Evolutionary conservation across 768 basidiomycete genomes (phyloP), one percentile per base, ranked within the genome.

Genomic region (Pseudohyphozyma bogoriensis): DNA sequence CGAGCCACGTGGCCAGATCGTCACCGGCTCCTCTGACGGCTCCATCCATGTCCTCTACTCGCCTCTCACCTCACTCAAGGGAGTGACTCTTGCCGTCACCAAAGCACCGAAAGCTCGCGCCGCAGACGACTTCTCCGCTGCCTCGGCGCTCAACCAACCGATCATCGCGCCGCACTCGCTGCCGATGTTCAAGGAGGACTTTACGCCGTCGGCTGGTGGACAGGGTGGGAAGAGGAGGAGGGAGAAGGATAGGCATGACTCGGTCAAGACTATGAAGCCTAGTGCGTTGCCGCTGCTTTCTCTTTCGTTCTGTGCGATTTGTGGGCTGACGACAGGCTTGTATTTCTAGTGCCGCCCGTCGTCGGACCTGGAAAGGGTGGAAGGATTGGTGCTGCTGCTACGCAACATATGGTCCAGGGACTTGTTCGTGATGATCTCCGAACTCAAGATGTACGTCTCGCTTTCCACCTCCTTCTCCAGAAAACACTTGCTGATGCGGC

Each of bases 321-420:
- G 2, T 13, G 1, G 31, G 35, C 36, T 51, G 11, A 36, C 51
- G n/a, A 1, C 5, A 8, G 5, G 4, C 6, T 15, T 26, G 40
- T 8, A 2, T 22, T 7, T 28, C 5, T 37, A 65, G 89, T 90
- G 71, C 78, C 93, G 69, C 95, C 95, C 31, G 84, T 99, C 56
- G 85, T 80, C 64, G 95, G 95, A 16, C 91, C 90, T 16, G 95
- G 95, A 56, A 81, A 81, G 69, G 95, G 95, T 26, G 95, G 95
- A 55, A 78, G 95, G 42, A 87, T 99, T 42, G 95, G 95, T 42
- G 90, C 90, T 36, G 92, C 89, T 76, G 93, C 93, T 22, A 96
- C 90, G 52, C 92, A 96, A 69, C 91, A 96, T 72, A 82, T 97
- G 66, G 91, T 97, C 54, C 91, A 95, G 75, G 87, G 89, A 72